Evolutionary conservation across 306 rosid genomes (phyloP), one percentile per base, ranked within the genome.

Genomic region (Prunus dulcis): DNA sequence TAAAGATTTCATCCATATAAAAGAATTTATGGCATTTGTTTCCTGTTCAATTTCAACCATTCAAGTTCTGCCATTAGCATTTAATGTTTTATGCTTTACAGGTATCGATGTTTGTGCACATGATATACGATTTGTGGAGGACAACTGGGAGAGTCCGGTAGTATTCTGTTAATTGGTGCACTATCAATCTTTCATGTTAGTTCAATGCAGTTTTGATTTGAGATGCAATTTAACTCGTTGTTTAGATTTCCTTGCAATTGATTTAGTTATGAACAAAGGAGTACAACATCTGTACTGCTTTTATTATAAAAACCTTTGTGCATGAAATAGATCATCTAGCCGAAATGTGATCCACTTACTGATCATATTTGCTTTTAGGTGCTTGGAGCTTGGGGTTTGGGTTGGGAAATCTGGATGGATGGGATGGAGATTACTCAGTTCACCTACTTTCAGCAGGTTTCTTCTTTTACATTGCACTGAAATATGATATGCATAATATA

Each of bases 91-190:
- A 25, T 78, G 50, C 68, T 69, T 87, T 76, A 70, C 81, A 94
- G 98, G 98, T 80, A 90, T 94, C 52, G 93, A 94, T 86, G 92
- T 92, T 67, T 70, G 75, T 56, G 89, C 92, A 32, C 98, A 92
- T 89, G 98, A 94, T 87, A 92, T 92, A 86, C 85, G 97, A 67
- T 94, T 94, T 86, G 98, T 94, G 82, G 98, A 92, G 87, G 97
- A 94, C 86, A 94, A 94, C 79, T 94, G 97, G 98, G 98, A 94
- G 92, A 94, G 97, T 84, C 98, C 97, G 95, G 98, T 94, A 94
- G 83, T 82, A 65, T 73, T 68, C 81, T 28, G 9, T 77, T 76
- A 56, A 60, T 18, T 76, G 25, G 53, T 47, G 67, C 57, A 6
- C 15, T 27, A 6, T 50, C 50, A 38, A 12, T 73, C 9, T 51